These are phyloP conservation scores for Cyberlindnera lachancei DNA, from an alignment of 805 yeast species.

Conservation along the genomic window DNA sequence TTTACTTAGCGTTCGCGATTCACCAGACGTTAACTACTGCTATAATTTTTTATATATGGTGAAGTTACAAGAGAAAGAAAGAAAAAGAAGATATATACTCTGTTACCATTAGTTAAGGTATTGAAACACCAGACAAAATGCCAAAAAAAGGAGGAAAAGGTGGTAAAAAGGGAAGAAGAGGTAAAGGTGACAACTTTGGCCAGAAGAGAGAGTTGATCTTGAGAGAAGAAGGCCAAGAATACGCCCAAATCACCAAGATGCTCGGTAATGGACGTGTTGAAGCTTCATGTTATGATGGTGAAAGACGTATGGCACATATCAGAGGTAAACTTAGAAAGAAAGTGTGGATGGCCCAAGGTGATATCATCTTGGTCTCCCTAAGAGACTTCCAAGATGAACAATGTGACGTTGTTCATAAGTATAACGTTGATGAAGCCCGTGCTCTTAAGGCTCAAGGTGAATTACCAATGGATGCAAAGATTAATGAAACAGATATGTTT, in stretches of 20 bases:
- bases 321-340: slow-evolving; percentile 99
- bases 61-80: slow-evolving; percentile 3
- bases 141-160: slow-evolving; percentile 73
- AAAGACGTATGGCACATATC: slow-evolving; percentile 91
- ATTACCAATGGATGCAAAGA: slow-evolving; percentile 93
- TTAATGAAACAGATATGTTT: slow-evolving; percentile 94
- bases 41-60: too few relatives aligned
- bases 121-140: slow-evolving; percentile 34
- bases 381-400: slow-evolving; percentile 98
- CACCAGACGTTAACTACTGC: too few relatives aligned
- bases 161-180: slow-evolving; percentile 93
- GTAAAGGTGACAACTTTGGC: slow-evolving; percentile 87
- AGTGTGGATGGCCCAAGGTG: slow-evolving; percentile 99
- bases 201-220: slow-evolving; percentile 90
- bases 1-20: too few relatives aligned
- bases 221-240: slow-evolving; percentile 97
- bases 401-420: slow-evolving; percentile 96
- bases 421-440: slow-evolving; percentile 96
- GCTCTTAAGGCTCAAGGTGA: slow-evolving; percentile 93
- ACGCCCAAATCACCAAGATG: slow-evolving; percentile 97
- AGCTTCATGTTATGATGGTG: slow-evolving; percentile 91
- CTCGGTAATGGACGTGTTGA: slow-evolving; percentile 97
- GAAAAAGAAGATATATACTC: slow-evolving; percentile 4
- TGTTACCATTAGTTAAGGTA: too few relatives aligned
- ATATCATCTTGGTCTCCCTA: slow-evolving; percentile 86